Evolutionary conservation across 108 stramenopile species (phyloP), one percentile per base, ranked within the genome.

Genomic region (Conticribra weissflogii): DNA sequence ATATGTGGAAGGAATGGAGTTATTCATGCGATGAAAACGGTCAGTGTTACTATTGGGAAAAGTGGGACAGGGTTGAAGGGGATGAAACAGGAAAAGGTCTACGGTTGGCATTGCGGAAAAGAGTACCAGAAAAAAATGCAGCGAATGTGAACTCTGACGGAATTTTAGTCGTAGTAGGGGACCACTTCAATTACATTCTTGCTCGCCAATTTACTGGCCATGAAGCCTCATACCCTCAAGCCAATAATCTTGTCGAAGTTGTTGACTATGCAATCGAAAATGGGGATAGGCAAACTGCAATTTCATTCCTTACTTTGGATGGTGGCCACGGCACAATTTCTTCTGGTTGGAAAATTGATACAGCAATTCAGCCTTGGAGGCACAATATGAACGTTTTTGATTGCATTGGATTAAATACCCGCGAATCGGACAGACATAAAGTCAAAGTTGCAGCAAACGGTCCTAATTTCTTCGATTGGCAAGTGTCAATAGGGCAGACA

Each of bases 41-140:
- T 2, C 93, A 94, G 56, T 82, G 84, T 59, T 89, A 94, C 48
- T 96, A 96, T 68, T 83, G 81, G 62, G 95, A 96, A 54, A 79
- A 75, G 36, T 96, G 95, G 95, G 84, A 93, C 51, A 84, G 93
- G 65, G 61, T 78, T 18, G 56, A 49, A 2, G 79, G 66, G 2
- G 83, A 82, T 46, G 75, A 74, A 25, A 48, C 17, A 15, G 63
- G 81, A 14, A 55, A 74, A 25, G 71, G 72, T 3, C 44, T 68
- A 1, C 60, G 81, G 59, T 54, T 88, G 64, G 87, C 90, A 1
- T 56, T 88, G 46, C 76, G 86, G 14, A 86, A 75, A 53, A 54
- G 66, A n/a, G 18, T 30, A 61, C 9, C 19, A 27, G 24, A 63
- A 32, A 16, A 24, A 51, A 24, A 45, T 34, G 33, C 63, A 68